Conservation (phyloP, 306 rosid species). For the Begonia masoniana region DNA sequence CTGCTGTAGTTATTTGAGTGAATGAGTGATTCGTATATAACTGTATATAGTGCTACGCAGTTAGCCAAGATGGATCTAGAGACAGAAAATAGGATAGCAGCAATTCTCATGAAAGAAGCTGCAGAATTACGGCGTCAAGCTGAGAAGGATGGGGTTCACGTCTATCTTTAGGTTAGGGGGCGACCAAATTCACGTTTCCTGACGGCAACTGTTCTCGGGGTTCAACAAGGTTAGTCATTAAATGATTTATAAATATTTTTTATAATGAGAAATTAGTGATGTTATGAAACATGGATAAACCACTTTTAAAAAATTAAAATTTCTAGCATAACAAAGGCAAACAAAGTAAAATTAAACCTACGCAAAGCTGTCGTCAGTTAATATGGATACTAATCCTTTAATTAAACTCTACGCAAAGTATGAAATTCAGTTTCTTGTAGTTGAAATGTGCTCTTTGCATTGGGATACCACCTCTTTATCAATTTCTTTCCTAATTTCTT, state of each 20-base stretch:
- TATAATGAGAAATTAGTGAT: too few species aligned
- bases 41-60: conserved; percentile 10
- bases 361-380: too few species aligned
- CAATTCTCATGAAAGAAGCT: conserved; percentile 83
- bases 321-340: too few species aligned
- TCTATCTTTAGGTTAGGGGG: conserved; percentile 41
- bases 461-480: background rate
- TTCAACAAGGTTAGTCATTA: conserved; percentile 61
- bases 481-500: background rate
- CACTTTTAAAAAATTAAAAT: too few species aligned
- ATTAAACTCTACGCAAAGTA: too few species aligned
- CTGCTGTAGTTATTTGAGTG: background rate
- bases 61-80: conserved; percentile 81
- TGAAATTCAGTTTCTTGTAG: too few species aligned
- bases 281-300: too few species aligned
- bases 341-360: too few species aligned
- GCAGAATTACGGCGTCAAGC: conserved; percentile 74
- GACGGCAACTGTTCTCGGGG: conserved; percentile 92
- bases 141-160: conserved; percentile 73
- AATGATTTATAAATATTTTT: background rate
- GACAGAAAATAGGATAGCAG: conserved; percentile 79
- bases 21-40: background rate
- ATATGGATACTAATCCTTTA: too few species aligned
- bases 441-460: too few species aligned
- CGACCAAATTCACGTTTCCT: conserved; percentile 84